Conservation (phyloP, 148 eudicot genomes). For the Rhododendron kiyosumense region DNA sequence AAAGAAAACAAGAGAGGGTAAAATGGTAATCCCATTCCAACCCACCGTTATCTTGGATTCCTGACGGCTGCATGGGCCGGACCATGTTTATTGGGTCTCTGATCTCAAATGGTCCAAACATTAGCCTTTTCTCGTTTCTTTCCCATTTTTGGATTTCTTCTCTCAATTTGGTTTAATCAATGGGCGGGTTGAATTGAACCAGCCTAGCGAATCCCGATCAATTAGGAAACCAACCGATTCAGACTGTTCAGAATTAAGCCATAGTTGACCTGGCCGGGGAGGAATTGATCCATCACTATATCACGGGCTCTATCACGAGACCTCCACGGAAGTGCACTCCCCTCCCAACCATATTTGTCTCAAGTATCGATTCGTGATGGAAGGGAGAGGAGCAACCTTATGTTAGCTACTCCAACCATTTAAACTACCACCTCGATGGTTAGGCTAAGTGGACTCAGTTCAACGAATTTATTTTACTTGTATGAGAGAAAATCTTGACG, state of each 20-base stretch:
- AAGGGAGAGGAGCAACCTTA: neutral
- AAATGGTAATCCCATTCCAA: neutral
- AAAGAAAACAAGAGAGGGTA: neutral
- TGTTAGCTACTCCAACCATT: no score
- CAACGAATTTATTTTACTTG: neutral
- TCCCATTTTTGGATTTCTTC: neutral
- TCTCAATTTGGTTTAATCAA: no score
- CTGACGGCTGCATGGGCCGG: neutral
- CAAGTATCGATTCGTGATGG: neutral
- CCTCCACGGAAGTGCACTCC: neutral
- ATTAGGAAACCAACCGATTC: no score
- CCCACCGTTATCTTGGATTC: neutral
- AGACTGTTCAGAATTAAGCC: no score
- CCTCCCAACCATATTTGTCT: neutral
- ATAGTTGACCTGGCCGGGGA: no score
- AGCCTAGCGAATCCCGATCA: no score
- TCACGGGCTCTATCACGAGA: no score
- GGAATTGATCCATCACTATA: no score
- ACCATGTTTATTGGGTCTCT: neutral
- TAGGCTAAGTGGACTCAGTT: neutral
- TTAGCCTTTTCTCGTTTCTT: conserved; percentile 8
- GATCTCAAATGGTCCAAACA: neutral
- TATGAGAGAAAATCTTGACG: neutral
- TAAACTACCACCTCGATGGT: no score
- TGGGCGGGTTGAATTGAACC: no score